Base-by-base conservation (phyloP, 2,329 filamentous ascomycete genomes). In the Ceratocystis alfenasii region DNA sequence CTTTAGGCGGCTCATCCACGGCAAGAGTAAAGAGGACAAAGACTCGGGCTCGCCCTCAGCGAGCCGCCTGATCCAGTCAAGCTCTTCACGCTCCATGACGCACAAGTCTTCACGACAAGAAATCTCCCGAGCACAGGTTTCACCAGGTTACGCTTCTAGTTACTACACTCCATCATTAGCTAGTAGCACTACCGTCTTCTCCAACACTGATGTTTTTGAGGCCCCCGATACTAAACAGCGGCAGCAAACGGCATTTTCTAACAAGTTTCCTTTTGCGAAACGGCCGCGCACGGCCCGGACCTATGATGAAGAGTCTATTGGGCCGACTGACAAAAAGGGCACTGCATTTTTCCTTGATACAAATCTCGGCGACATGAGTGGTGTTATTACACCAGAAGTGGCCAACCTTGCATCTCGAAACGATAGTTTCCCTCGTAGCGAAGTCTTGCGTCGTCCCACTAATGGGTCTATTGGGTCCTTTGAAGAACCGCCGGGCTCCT, bases 291-390 rank as follows among this genome's bases (percentile, higher is more conserved):
- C 77, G 44, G 72, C 76, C 25, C 78, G 79, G 65, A 72, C 73
- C 5, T 74, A 76, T 22, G 82, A 85, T 68, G 86, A 80, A 72
- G 86, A 85, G 73, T 79, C 78, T 25, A 83, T 83, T 68, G 83
- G 82, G 2, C 83, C 81, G 0, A 85, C 81, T 6, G 83, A 87
- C 67, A 80, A 81, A 64, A 81, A 82, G 53, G 82, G 82, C 53
- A 83, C 82, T 12, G 75, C 90, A 59, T 95, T 87, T 76, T 83
- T 83, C 71, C 83, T 97, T 30, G 93, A 97, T 74, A 95, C 90
- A 1, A 88, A 97, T 73, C 81, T 97, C 61, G 85, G 85, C 66
- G 85, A 96, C 71, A 94, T 99, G 90, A 88, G 92, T 71, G 94
- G 90, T 5, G 66, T 67, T 12, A 36, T 62, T 36, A 62, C 36